Evolutionary conservation across 805 yeast species (phyloP), one percentile per base, ranked within the genome.

Genomic region (Ogataea naganishii): DNA sequence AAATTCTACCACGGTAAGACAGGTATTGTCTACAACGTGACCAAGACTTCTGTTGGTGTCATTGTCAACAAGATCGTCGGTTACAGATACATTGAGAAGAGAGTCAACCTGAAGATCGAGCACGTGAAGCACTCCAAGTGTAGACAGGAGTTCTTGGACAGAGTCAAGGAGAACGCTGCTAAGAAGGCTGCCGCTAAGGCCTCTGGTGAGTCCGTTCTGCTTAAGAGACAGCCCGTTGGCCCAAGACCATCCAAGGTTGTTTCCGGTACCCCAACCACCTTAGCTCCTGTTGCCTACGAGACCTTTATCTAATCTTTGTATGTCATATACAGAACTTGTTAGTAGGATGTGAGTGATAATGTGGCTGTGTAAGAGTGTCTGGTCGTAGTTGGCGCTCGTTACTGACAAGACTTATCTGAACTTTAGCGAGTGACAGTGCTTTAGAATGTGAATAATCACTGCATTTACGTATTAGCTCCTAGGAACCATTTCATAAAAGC

Each of bases 1-100:
- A 92, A 92, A 77, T 88, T 75, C 82, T 92, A 92, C 96, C 96
- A 92, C 79, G 98, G 98, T 72, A 92, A 88, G 80, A 92, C 98
- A 51, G 98, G 98, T 80, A 84, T 92, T 56, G 78, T 92, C 49
- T 92, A 78, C 95, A 92, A 92, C 80, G 94, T 92, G 53, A 89
- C 98, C 81, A 92, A 84, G 79, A 71, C 95, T 44, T 74, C 98
- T 47, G 97, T 92, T 49, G 98, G 98, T 81, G 92, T 92, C 56
- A 84, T 92, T 60, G 68, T 92, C 65, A 82, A 92, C 94, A 92
- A 92, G 82, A 78, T 88, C 66, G 97, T 92, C 58, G 96, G 97
- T 69, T 71, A 82, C 94, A 84, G 97, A 76, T 92, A 89, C 86
- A 54, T 92, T 50, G 97, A 92, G 78, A 92, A 92, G 82, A 89